A percentile compares a stretch with the other conserved stretches of the same genome.
Conservation (phyloP, 2,329 filamentous ascomycete species). For the Pseudogymnoascus sp. region DNA sequence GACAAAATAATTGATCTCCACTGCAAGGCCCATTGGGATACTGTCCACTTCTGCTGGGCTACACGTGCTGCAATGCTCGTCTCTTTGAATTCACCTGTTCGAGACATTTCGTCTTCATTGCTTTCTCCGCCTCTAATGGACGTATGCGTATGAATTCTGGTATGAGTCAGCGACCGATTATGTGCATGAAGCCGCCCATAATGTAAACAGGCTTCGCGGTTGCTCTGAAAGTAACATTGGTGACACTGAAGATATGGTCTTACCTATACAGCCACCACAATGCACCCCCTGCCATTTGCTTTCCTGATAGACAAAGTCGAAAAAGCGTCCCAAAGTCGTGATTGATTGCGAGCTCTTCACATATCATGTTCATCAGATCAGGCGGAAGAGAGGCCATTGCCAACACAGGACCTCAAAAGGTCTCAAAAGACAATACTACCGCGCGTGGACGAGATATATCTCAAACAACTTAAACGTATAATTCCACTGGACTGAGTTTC, state of each 20-base stretch:
- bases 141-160: slow-evolving; percentile 41
- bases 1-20: slow-evolving; percentile 65
- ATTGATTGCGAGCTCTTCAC: slow-evolving; percentile 47
- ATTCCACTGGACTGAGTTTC: not conserved
- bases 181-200: not conserved
- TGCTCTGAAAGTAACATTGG: not conserved
- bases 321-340: slow-evolving; percentile 55
- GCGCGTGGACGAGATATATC: not conserved
- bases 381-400: slow-evolving; percentile 37
- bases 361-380: slow-evolving; percentile 55
- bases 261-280: slow-evolving; percentile 58
- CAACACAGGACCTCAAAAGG: not conserved
- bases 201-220: not conserved
- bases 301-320: slow-evolving; percentile 48
- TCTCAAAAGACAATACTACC: not conserved
- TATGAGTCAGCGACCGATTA: slow-evolving; percentile 17
- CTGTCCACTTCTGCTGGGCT: slow-evolving; percentile 16
- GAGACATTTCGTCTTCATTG: slow-evolving; percentile 33
- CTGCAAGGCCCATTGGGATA: slow-evolving; percentile 50
- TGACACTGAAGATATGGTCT: slow-evolving; percentile 14
- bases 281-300: slow-evolving; percentile 49
- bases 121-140: slow-evolving; percentile 36
- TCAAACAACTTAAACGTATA: not conserved
- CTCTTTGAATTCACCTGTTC: slow-evolving; percentile 12
- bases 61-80: slow-evolving; percentile 17